These are phyloP conservation scores for Vaccinium macrocarpon DNA, from an alignment of 148 eudicot genomes.

Conservation along the genomic window DNA sequence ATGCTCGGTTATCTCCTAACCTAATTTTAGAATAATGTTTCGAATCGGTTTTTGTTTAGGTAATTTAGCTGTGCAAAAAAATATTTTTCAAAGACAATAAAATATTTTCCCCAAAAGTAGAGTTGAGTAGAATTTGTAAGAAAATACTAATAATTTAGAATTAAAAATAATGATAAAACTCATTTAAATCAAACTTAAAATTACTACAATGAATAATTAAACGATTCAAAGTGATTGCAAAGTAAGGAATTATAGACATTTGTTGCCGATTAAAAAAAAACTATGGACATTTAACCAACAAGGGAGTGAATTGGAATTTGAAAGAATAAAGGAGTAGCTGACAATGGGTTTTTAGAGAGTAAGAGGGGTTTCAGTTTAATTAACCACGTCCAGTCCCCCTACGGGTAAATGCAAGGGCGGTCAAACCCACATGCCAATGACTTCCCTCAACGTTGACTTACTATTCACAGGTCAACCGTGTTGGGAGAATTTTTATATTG, in stretches of 20 bases:
- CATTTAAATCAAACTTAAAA: neutral
- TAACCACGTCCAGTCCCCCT: neutral
- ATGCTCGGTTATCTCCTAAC: neutral
- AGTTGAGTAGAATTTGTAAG: neutral
- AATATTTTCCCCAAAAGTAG: neutral
- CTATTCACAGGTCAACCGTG: too few species aligned
- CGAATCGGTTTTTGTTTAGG: neutral
- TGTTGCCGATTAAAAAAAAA: neutral
- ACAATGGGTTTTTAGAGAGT: neutral
- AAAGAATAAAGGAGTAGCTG: neutral
- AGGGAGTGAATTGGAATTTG: neutral
- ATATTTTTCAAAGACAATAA: neutral
- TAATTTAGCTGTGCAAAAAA: neutral
- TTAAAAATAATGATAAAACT: neutral
- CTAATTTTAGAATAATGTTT: neutral
- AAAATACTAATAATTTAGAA: neutral
- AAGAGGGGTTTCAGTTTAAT: neutral
- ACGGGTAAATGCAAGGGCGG: neutral
- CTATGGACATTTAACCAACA: neutral
- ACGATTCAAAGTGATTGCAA: neutral
- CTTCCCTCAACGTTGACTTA: neutral
- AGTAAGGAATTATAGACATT: neutral
- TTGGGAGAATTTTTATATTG: too few species aligned
- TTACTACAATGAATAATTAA: neutral
- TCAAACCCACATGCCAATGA: neutral